phyloP scores from a whole-genome alignment of 345 rosid species.

The Eucalyptus coolabah region DNA sequence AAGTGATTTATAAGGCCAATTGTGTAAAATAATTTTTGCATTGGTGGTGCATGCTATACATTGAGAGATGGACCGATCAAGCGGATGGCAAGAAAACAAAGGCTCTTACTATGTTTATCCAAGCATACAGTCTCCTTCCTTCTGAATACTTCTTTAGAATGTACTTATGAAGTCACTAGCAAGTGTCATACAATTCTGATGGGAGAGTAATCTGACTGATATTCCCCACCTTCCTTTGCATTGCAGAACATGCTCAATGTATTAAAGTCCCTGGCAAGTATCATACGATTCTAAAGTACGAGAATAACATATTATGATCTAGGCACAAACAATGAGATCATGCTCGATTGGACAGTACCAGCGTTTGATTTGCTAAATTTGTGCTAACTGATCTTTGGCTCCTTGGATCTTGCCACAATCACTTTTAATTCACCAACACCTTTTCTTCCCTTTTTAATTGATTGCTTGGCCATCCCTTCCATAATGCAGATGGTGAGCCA shows the following conservation, averaged over 20 bases:
- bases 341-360: neutral
- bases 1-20: neutral
- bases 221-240: neutral
- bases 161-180: neutral
- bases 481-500: neutral
- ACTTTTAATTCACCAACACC: neutral
- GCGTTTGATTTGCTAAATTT: neutral
- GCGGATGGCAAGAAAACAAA: neutral
- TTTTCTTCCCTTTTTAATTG: neutral
- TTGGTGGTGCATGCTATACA: neutral
- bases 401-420: neutral
- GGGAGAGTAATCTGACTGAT: neutral
- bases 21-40: no score
- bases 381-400: neutral
- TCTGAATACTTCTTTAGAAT: neutral
- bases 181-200: neutral
- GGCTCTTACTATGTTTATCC: neutral
- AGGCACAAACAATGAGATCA: neutral
- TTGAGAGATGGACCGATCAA: neutral
- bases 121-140: neutral
- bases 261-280: neutral
- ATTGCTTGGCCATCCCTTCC: neutral
- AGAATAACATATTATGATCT: neutral
- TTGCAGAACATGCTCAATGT: neutral
- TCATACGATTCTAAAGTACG: neutral